These are phyloP conservation scores for Trichoderma sp. DNA, from an alignment of 2,329 filamentous ascomycete species.

Conservation along the genomic window DNA sequence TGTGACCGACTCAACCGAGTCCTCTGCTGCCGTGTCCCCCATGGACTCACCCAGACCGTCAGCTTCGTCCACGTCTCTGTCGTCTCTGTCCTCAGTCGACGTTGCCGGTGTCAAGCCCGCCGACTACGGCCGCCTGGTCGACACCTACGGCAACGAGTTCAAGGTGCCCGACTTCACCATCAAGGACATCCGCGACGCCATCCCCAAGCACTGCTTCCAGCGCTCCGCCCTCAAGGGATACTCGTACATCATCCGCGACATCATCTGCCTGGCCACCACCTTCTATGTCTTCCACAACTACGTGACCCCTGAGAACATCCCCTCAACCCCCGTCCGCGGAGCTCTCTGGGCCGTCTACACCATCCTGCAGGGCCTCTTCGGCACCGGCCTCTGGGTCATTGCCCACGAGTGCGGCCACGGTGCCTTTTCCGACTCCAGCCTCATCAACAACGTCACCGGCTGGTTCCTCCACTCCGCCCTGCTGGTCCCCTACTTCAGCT, in stretches of 20 bases:
- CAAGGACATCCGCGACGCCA: constrained; percentile 95
- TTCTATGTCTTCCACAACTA: constrained; percentile 90
- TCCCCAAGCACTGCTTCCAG: constrained; percentile 96
- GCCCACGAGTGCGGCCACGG: constrained; percentile 98
- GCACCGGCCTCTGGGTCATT: constrained; percentile 91
- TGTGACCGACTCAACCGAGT: constrained; percentile 52
- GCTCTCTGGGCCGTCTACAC: constrained; percentile 68
- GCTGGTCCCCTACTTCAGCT: constrained; percentile 96
- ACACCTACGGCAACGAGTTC: constrained; percentile 96
- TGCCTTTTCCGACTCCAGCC: constrained; percentile 90
- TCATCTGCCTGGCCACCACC: constrained; percentile 68
- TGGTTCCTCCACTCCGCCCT: constrained; percentile 88
- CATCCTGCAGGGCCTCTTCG: constrained; percentile 87
- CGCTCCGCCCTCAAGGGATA: constrained; percentile 76
- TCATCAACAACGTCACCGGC: constrained; percentile 87
- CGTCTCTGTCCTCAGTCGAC: constrained; percentile 75
- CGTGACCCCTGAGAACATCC: constrained; percentile 80
- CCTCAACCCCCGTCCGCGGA: constrained; percentile 66
- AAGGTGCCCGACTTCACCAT: constrained; percentile 93
- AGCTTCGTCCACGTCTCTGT: constrained; percentile 87
- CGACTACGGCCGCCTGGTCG: constrained; percentile 68
- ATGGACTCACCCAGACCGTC: constrained; percentile 61
- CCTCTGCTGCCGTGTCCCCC: constrained; percentile 59
- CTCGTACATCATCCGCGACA: constrained; percentile 81
- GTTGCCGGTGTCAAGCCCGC: constrained; percentile 36